Evolutionary conservation across 2,329 filamentous ascomycete genomes (phyloP), one percentile per base, ranked within the genome.

Genomic region (Colletotrichum costaricense): DNA sequence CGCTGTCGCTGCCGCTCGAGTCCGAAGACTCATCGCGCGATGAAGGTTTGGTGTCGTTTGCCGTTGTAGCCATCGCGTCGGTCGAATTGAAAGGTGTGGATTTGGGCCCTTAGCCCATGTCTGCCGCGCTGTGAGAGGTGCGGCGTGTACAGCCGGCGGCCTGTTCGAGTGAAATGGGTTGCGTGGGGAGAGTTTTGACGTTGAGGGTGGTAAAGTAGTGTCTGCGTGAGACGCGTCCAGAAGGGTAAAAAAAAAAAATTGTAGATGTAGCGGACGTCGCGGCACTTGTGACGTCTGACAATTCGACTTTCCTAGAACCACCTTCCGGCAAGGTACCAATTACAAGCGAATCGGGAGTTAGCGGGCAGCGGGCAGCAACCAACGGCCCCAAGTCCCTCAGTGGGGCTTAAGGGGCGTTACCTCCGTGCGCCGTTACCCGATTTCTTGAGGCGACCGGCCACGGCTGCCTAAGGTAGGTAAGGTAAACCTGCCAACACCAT

Each of bases 1-100:
- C 84, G 75, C 80, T 85, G 66, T 79, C 78, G 75, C 74, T 78
- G 63, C 77, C 76, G 75, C 72, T 78, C 49, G 73, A 76, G 67
- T 73, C 73, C 12, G 74, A 75, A 63, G 74, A 75, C 56, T 73
- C 73, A 57, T 75, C 66, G 60, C 66, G 65, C 56, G 57, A 70
- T 19, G 66, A 64, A 42, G 71, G 54, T 59, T 63, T 63, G 63
- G 64, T 49, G n/a, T 57, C 64, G 30, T 30, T 63, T 28, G 68
- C 24, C 16, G 65, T 69, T n/a, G 58, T 58, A n/a, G 73, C 74
- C 74, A 75, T 75, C 63, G 49, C 63, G 64, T 69, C 56, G 56
- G 42, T 69, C 55, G 54, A 69, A 52, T 42, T 68, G 52, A 16
- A 59, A 52, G 26, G 22, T 9, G 38, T 60, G 33, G 24, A 49